These are phyloP conservation scores for Lactarius akahatsu DNA, from an alignment of 768 basidiomycete genomes.

Conservation along the genomic window DNA sequence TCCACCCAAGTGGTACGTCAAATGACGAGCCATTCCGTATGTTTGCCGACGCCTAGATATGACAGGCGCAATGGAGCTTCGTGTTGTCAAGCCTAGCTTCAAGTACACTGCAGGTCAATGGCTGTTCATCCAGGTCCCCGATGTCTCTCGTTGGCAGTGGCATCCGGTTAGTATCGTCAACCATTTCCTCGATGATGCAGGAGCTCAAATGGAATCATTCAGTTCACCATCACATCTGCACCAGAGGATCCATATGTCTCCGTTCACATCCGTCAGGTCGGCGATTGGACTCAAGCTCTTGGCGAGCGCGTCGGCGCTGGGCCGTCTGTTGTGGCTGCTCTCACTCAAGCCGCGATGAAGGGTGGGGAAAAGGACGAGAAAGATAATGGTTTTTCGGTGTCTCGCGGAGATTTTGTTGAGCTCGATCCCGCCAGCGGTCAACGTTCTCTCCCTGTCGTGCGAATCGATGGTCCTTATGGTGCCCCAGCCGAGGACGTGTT, in stretches of 20 bases:
- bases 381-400: constrained; percentile 39
- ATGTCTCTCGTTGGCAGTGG: constrained; percentile 84
- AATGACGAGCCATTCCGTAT: background rate
- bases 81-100: constrained; percentile 89
- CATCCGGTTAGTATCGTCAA: constrained; percentile 75
- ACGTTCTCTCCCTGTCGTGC: constrained; percentile 61
- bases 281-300: constrained; percentile 81
- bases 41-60: constrained; percentile 14
- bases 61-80: constrained; percentile 86
- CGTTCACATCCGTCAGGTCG: constrained; percentile 90
- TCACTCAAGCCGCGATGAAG: constrained; percentile 78
- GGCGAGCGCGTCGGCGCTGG: constrained; percentile 85
- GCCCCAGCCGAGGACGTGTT: constrained; percentile 93
- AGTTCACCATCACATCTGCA: constrained; percentile 95
- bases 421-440: constrained; percentile 53
- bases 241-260: constrained; percentile 93
- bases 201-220: constrained; percentile 17
- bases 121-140: constrained; percentile 88
- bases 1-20: constrained; percentile 79
- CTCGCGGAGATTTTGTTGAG: constrained; percentile 81
- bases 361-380: constrained; percentile 63
- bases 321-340: constrained; percentile 69
- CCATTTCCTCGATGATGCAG: background rate
- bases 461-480: constrained; percentile 91
- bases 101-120: constrained; percentile 91